Percentiles rank a stretch among this genome's conserved stretches.
Evolutionary conservation across 208 protist species (phyloP).

Genomic region (Leishmania martiniquensis): DNA sequence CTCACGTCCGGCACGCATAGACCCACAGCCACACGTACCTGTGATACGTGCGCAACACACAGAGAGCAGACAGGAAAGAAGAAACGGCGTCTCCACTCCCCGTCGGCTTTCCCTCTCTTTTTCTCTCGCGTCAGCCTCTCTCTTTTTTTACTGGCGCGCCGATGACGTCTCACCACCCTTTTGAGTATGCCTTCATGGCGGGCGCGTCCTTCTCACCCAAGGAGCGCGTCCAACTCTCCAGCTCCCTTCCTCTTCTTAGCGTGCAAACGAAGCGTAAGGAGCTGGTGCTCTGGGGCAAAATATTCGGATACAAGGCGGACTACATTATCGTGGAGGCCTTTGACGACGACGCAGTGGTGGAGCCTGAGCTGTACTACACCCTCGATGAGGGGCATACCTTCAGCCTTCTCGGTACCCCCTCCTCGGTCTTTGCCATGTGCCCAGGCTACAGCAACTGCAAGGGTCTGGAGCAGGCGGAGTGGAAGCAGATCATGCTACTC

Average conservation of each 20-base stretch:
- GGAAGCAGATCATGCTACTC: slow-evolving; percentile 69
- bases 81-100: neutral
- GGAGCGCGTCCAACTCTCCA: slow-evolving; percentile 73
- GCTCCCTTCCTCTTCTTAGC: slow-evolving; percentile 71
- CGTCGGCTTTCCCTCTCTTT: neutral
- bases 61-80: no score
- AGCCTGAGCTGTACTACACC: slow-evolving; percentile 83
- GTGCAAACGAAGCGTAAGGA: slow-evolving; percentile 63
- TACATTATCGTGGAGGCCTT: slow-evolving; percentile 85
- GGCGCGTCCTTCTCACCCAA: slow-evolving; percentile 45
- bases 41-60: neutral
- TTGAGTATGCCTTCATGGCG: slow-evolving; percentile 61
- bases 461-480: slow-evolving; percentile 45
- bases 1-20: neutral
- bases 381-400: slow-evolving; percentile 82
- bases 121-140: no score
- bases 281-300: slow-evolving; percentile 83
- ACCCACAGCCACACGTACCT: neutral
- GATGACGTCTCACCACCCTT: slow-evolving; percentile 55
- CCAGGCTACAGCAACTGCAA: slow-evolving; percentile 29
- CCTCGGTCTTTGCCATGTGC: slow-evolving; percentile 53
- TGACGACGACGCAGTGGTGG: slow-evolving; percentile 73
- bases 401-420: slow-evolving; percentile 75
- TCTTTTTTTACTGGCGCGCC: no score
- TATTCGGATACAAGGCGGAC: slow-evolving; percentile 84